A percentile compares a stretch with the other conserved stretches of the same genome.
Conservation (phyloP, 73 alveolate genomes). For the Stentor coeruleus region DNA sequence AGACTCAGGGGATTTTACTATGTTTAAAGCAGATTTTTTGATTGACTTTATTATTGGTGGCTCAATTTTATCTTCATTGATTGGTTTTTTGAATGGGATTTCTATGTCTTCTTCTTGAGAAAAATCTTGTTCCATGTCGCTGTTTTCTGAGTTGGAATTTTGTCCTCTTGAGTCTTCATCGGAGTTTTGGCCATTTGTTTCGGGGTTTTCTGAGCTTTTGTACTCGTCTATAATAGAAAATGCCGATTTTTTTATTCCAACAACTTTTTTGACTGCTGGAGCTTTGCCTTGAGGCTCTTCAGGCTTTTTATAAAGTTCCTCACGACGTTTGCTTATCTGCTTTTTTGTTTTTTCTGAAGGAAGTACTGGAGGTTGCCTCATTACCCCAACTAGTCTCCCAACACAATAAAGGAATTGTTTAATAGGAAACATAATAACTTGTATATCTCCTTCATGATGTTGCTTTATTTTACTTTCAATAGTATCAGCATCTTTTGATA, state of each 20-base stretch:
- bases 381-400: slow-evolving; percentile 1
- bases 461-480: slow-evolving; percentile 15
- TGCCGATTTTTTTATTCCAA: background rate
- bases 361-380: slow-evolving; percentile 7
- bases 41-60: background rate
- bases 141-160: background rate
- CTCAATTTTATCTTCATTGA: background rate
- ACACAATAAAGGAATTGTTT: slow-evolving; percentile 10
- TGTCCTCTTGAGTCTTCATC: background rate
- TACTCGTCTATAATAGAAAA: background rate
- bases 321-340: background rate
- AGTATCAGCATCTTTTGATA: slow-evolving; percentile 18
- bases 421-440: background rate
- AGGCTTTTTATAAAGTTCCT: background rate
- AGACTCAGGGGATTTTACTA: background rate
- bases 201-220: background rate
- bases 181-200: background rate
- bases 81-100: background rate
- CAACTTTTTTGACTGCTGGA: background rate
- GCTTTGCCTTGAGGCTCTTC: background rate
- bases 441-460: background rate
- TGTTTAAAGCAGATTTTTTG: background rate
- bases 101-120: too few species aligned
- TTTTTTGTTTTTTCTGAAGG: slow-evolving; percentile 11
- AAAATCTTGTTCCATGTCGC: background rate